Base-by-base conservation (phyloP, 192 early-diverging fungal species). In the Mortierella antarctica region DNA sequence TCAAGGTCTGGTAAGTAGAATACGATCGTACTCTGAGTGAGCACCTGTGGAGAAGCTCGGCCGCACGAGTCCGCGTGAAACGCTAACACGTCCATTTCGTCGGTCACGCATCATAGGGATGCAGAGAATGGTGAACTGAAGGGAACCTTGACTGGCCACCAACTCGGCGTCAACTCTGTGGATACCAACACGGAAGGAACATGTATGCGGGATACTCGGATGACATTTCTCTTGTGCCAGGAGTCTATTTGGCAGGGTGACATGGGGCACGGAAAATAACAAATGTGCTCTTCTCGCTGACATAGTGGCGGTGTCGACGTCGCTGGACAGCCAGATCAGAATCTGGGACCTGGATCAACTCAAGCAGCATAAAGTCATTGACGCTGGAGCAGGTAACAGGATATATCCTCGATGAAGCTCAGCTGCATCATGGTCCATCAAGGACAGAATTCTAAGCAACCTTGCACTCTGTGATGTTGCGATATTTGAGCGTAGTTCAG, bases 121-220 rank as follows among this genome's bases (percentile, higher is more conserved):
- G 88, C 88, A 15, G 89, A 91, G 10, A 80, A 86, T 12, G 83
- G 88, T 53, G 85, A 82, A 20, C 68, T 82, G 40, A 67, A 86
- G 41, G 83, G 85, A 69, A 89, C 87, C 9, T 79, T 95, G 31
- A 85, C 88, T 50, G 95, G 94, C 17, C 95, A 96, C 66, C 85
- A 94, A 57, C 84, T 95, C 14, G 95, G 92, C 2, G 88, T 96
- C 45, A 87, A 93, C 44, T 93, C 93, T 11, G 89, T 95, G 7
- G 92, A 93, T 75, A 73, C 88, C 40, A 87, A 86, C 60, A 58
- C 70, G 10, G 74, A 88, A 66, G 90, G 93, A 74, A 82, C 81
- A 67, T 63, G 88, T 88, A 86, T 71, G 52, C 31, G 31, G 50
- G 10, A 44, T 4, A n/a, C 41, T 12, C 40, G 8, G 54, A 20